Conservation (phyloP, 768 basidiomycete species). For the Boletus rubropictus region DNA sequence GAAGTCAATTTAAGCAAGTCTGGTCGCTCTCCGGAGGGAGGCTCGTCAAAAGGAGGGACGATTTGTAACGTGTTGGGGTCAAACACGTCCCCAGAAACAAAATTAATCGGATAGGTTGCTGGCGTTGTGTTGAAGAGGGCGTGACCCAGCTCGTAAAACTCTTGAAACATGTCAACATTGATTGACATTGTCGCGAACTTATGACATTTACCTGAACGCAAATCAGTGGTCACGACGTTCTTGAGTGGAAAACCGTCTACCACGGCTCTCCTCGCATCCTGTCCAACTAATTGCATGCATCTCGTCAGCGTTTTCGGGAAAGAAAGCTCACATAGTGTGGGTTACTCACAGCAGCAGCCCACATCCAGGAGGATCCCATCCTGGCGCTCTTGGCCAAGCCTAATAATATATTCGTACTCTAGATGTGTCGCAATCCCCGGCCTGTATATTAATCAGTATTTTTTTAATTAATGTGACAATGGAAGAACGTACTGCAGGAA, state of each 20-base stretch:
- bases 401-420: slow-evolving; percentile 26
- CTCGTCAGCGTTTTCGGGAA: background rate
- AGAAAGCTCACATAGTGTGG: background rate
- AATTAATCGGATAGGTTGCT: slow-evolving; percentile 44
- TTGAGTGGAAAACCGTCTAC: too few relatives aligned
- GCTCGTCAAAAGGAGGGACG: slow-evolving; percentile 26
- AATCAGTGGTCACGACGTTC: slow-evolving; percentile 36
- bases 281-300: slow-evolving; percentile 14
- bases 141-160: slow-evolving; percentile 56
- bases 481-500: slow-evolving; percentile 18
- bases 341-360: slow-evolving; percentile 39
- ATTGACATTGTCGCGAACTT: background rate
- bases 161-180: slow-evolving; percentile 26
- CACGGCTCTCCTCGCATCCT: slow-evolving; percentile 37
- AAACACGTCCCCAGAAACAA: slow-evolving; percentile 53
- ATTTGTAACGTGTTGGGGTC: slow-evolving; percentile 39
- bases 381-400: slow-evolving; percentile 32
- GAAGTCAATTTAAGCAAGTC: slow-evolving; percentile 34
- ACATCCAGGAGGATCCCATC: slow-evolving; percentile 41
- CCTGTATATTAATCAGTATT: slow-evolving; percentile 6
- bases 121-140: slow-evolving; percentile 55
- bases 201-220: slow-evolving; percentile 29
- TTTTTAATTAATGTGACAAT: background rate
- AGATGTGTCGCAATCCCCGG: slow-evolving; percentile 8
- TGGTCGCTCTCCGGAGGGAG: slow-evolving; percentile 22